Conservation (phyloP, 805 yeast genomes). For the Metschnikowia borealis region DNA sequence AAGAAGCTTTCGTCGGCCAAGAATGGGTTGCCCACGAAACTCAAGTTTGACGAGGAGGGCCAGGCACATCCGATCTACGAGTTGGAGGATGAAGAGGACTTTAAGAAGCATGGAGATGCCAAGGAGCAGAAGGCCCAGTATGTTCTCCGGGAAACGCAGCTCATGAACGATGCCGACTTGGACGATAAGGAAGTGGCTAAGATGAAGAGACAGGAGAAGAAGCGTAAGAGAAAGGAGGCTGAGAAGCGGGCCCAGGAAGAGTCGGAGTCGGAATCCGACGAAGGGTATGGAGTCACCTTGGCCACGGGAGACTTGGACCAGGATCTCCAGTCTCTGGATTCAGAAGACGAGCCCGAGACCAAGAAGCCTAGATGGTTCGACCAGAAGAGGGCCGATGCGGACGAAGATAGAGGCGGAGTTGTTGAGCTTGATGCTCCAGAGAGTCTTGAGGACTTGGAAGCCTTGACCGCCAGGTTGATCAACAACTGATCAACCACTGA, state of each 20-base stretch:
- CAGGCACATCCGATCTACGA: conserved; percentile 88
- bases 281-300: conserved; percentile 27
- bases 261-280: conserved; percentile 29
- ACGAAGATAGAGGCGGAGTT: conserved; percentile 29
- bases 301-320: conserved; percentile 40
- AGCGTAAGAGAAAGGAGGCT: conserved; percentile 78
- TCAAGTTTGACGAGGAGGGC: conserved; percentile 93
- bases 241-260: conserved; percentile 52
- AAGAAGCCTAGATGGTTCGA: conserved; percentile 53
- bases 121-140: conserved; percentile 62
- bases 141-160: conserved; percentile 59
- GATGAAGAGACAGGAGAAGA: conserved; percentile 80
- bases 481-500: conserved; percentile 5
- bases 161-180: conserved; percentile 68
- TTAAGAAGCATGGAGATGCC: conserved; percentile 70
- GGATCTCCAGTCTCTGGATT: conserved; percentile 41
- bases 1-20: conserved; percentile 65
- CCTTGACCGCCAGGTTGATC: conserved; percentile 59
- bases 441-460: conserved; percentile 90
- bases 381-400: conserved; percentile 19
- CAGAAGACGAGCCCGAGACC: conserved; percentile 30
- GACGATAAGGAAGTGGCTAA: conserved; percentile 76
- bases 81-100: conserved; percentile 84
- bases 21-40: conserved; percentile 69
- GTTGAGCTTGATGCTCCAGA: conserved; percentile 85